Percentiles rank a stretch among this genome's conserved stretches.
Conservation (phyloP, 106 monocot genomes). For the Platanthera zijinensis region DNA sequence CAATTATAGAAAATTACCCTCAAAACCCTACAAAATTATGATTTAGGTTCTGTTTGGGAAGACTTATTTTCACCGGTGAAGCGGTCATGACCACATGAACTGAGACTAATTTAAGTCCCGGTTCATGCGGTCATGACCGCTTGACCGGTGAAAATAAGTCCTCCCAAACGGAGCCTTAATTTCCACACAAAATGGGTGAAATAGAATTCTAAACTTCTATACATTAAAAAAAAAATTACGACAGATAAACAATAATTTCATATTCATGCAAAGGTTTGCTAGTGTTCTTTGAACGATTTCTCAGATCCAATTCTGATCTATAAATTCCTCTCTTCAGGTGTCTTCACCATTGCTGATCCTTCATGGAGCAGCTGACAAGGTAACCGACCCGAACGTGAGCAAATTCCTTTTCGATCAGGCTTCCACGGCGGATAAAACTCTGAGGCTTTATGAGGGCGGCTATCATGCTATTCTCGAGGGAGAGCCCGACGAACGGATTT, state of each 20-base stretch:
- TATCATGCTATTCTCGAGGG: constrained; percentile 90
- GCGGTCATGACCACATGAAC: no score
- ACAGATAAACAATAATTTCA: neutral
- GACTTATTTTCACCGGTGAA: no score
- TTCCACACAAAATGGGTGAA: no score
- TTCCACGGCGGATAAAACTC: constrained; percentile 58
- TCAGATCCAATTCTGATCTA: neutral
- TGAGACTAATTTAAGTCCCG: no score
- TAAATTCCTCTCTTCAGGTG: constrained; percentile 27
- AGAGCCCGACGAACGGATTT: constrained; percentile 84
- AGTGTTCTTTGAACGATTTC: neutral
- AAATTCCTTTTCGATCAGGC: constrained; percentile 68
- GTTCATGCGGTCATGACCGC: no score
- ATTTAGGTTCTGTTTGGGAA: no score
- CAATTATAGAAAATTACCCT: no score
- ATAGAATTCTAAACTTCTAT: no score
- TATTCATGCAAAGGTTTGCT: neutral
- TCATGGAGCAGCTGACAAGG: constrained; percentile 94
- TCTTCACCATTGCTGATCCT: constrained; percentile 79
- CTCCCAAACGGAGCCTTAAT: no score
- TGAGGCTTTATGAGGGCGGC: constrained; percentile 76
- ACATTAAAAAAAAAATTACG: no score
- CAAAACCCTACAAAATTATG: no score
- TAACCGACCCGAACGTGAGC: constrained; percentile 85
- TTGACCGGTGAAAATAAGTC: no score